These are phyloP conservation scores for Rhodocollybia butyracea DNA, from an alignment of 768 basidiomycete genomes.

Conservation along the genomic window DNA sequence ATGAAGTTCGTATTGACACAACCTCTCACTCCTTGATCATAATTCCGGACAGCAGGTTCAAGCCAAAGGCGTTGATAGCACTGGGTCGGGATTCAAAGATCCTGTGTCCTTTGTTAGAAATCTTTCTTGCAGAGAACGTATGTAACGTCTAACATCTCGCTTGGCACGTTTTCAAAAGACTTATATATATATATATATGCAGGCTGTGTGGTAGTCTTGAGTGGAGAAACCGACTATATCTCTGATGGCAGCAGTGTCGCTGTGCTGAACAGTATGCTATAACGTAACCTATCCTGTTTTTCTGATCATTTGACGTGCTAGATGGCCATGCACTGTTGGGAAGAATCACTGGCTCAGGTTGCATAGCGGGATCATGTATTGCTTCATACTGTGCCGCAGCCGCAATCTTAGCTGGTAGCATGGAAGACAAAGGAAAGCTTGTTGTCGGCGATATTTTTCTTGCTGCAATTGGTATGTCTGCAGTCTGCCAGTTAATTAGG, in stretches of 20 bases:
- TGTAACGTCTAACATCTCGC: no score
- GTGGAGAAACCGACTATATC: conserved; percentile 78
- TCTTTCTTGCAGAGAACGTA: conserved; percentile 74
- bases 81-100: conserved; percentile 73
- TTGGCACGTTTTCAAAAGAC: neutral
- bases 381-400: conserved; percentile 84
- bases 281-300: no score
- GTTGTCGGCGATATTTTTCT: conserved; percentile 77
- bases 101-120: conserved; percentile 65
- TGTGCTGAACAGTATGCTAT: no score
- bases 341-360: conserved; percentile 88
- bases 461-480: conserved; percentile 70
- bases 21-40: neutral
- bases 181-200: neutral
- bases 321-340: conserved; percentile 78
- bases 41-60: conserved; percentile 43
- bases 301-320: no score
- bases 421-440: conserved; percentile 37
- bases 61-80: conserved; percentile 83
- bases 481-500: no score
- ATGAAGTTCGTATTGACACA: conserved; percentile 48
- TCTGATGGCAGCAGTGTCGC: conserved; percentile 76
- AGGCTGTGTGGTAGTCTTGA: conserved; percentile 83
- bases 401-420: conserved; percentile 31
- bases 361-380: conserved; percentile 74